Conservation (phyloP, 2,329 filamentous ascomycete genomes). For the Thermoascus crustaceus region DNA sequence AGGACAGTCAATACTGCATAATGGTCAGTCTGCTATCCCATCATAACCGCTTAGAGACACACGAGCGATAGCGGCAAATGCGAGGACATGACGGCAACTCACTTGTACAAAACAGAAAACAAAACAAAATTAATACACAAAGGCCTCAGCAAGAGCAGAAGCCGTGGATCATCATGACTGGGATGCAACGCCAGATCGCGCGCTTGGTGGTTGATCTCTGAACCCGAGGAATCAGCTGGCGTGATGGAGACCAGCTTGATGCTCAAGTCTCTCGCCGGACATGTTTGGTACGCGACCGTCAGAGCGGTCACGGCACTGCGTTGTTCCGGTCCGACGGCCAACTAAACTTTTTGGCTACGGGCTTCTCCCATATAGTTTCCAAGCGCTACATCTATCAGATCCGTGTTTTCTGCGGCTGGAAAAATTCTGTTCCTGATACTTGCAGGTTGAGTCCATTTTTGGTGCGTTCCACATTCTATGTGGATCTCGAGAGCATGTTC, state of each 20-base stretch:
- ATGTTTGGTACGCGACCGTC: not conserved
- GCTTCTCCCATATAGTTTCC: too few relatives aligned
- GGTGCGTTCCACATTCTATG: too few relatives aligned
- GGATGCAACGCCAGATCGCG: not conserved
- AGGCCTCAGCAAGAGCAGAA: not conserved
- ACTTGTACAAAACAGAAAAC: conserved; percentile 7
- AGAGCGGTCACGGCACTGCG: conserved; percentile 5
- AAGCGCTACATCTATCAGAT: too few relatives aligned
- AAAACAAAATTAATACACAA: conserved; percentile 1
- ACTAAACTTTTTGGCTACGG: conserved; percentile 9
- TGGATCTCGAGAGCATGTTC: too few relatives aligned
- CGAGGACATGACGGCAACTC: conserved; percentile 3
- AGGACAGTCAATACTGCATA: not conserved
- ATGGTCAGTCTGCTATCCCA: not conserved
- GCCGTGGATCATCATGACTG: not conserved
- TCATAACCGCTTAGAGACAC: conserved; percentile 3
- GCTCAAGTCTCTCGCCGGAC: not conserved
- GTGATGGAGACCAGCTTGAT: conserved; percentile 1
- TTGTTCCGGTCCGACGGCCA: conserved; percentile 11
- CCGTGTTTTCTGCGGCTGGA: too few relatives aligned
- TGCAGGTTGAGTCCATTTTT: too few relatives aligned
- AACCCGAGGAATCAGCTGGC: not conserved
- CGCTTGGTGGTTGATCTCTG: not conserved
- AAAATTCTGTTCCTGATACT: too few relatives aligned
- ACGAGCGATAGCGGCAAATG: conserved; percentile 10